These are phyloP conservation scores for Tardiomyces depauwii DNA, from an alignment of 1,139 yeast species.

Conservation along the genomic window DNA sequence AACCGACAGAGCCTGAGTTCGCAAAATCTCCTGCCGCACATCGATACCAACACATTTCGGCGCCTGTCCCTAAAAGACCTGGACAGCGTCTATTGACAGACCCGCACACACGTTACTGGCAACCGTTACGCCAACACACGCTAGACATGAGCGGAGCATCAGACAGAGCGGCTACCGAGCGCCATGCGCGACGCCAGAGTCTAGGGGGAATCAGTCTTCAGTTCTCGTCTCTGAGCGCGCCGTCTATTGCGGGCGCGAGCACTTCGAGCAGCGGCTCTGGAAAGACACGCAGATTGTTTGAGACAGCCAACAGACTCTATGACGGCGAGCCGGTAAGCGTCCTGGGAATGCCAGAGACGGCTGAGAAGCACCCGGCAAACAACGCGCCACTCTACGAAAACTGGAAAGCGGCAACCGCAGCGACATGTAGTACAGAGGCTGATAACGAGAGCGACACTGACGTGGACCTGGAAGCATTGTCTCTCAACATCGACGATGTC, in stretches of 20 bases:
- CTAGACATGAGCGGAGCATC: too few relatives aligned
- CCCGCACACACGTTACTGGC: too few relatives aligned
- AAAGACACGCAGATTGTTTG: not conserved
- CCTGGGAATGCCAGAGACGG: not conserved
- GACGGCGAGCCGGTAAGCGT: not conserved
- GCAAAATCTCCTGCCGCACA: too few relatives aligned
- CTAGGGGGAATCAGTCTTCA: not conserved
- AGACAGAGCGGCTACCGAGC: not conserved
- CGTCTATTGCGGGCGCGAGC: not conserved
- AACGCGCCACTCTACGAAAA: not conserved
- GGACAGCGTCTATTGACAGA: too few relatives aligned
- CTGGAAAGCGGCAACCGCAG: not conserved
- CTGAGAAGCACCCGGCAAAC: not conserved
- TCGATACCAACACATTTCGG: too few relatives aligned
- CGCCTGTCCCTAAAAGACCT: too few relatives aligned
- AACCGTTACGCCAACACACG: too few relatives aligned
- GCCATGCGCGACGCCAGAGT: not conserved
- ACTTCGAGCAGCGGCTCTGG: not conserved
- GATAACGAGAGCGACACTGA: not conserved
- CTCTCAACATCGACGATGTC: not conserved
- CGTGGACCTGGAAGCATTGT: not conserved
- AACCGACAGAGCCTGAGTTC: too few relatives aligned
- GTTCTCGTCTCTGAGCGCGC: not conserved
- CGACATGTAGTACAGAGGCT: not conserved
- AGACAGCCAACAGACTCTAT: not conserved